Evolutionary conservation across 192 early-diverging fungal genomes (phyloP).

Genomic region (Backusella parvicylindrica): DNA sequence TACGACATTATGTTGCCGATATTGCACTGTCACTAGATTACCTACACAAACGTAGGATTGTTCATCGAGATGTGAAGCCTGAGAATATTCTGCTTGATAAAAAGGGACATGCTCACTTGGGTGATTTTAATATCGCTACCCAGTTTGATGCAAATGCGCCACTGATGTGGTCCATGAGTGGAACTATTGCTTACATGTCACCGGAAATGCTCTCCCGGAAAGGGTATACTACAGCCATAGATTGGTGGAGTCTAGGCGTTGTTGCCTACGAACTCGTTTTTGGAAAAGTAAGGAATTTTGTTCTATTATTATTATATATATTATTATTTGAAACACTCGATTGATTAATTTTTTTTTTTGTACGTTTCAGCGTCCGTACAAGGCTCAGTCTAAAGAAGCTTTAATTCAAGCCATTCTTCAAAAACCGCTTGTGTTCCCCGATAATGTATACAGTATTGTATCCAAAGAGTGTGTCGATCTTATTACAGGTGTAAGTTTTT

Average conservation of each 20-base stretch:
- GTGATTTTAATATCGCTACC: slow-evolving; percentile 95
- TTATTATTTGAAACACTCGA: slow-evolving; percentile 8
- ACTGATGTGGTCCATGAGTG: slow-evolving; percentile 72
- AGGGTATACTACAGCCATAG: slow-evolving; percentile 49
- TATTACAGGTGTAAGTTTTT: slow-evolving; percentile 41
- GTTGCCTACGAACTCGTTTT: slow-evolving; percentile 72
- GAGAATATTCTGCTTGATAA: slow-evolving; percentile 83
- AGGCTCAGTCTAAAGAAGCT: slow-evolving; percentile 69
- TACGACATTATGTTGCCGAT: slow-evolving; percentile 84
- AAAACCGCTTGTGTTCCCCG: slow-evolving; percentile 66
- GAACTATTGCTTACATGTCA: slow-evolving; percentile 88
- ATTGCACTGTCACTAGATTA: slow-evolving; percentile 74
- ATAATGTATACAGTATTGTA: slow-evolving; percentile 43
- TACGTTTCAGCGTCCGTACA: slow-evolving; percentile 69
- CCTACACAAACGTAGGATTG: slow-evolving; percentile 75
- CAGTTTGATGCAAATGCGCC: slow-evolving; percentile 51
- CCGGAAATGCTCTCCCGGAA: slow-evolving; percentile 67
- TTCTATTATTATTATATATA: not conserved
- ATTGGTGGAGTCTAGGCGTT: slow-evolving; percentile 85
- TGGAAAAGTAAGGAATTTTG: slow-evolving; percentile 58
- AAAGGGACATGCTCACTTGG: slow-evolving; percentile 85
- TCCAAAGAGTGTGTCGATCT: slow-evolving; percentile 49
- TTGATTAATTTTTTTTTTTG: not conserved
- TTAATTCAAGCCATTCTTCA: slow-evolving; percentile 68
- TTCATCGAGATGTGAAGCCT: slow-evolving; percentile 95